Evolutionary conservation across 108 stramenopile species (phyloP), one percentile per base, ranked within the genome.

Genomic region (Aurantiochytrium sp.): DNA sequence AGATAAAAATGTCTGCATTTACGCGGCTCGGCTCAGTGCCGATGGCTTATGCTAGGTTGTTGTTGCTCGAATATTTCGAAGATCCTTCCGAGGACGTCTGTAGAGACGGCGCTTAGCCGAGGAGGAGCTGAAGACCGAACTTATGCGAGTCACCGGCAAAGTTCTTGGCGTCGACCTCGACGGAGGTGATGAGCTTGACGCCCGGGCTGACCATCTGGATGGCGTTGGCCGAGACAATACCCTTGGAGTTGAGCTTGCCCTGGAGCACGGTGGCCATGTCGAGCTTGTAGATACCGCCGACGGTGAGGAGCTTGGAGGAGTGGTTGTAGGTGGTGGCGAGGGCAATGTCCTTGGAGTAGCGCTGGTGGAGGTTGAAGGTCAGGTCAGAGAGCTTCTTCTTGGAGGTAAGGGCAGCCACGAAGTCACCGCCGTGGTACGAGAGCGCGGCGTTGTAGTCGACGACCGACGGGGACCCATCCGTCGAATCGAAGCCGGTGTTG

Each of bases 401-500:
- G 76, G 76, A 25, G 51, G 45, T n/a, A 45, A 83, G 76, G 76
- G 76, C 19, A 35, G 76, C 76, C 19, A 83, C 76, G 23, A 83
- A 83, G 76, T 83, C 76, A 23, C 45, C 49, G 51, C 76, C 76
- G 51, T 53, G 76, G 76, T 83, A 83, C 19, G 45, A 43, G 23
- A 83, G n/a, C 8, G 76, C 76, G 45, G 49, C 76, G 76, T 83
- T 83, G 76, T 83, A 83, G 76, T 83, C 76, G 28, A 83, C 76
- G 76, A 83, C 51, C n/a, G 76, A 47, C 25, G 76, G 76, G 23
- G 76, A 83, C n/a, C 49, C 51, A 28, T 83, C 76, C 49, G 45
- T 83, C 23, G 76, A 83, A 28, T 83, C 76, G 76, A 83, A 83
- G 76, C 76, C 76, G 76, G 76, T 83, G 76, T 83, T 83, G 76